Conservation (phyloP, 495 filamentous ascomycete species). For the Penicillium arizonense region DNA sequence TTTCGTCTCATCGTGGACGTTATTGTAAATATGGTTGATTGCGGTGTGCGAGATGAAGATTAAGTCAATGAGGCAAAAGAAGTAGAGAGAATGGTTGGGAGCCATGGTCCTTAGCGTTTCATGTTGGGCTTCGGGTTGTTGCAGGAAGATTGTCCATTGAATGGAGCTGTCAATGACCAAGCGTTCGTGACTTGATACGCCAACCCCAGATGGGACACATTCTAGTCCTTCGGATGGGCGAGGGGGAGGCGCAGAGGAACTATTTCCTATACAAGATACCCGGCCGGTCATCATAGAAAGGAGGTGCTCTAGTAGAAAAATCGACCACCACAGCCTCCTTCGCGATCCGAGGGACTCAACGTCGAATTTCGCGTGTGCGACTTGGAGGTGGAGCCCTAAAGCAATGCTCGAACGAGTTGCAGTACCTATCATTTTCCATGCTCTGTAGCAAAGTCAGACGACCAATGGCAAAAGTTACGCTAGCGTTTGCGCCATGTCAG, state of each 20-base stretch:
- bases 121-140: not conserved
- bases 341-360: conserved; percentile 46
- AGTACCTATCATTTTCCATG: conserved; percentile 51
- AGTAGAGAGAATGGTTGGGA: too few relatives aligned
- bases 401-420: conserved; percentile 48
- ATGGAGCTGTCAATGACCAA: too few relatives aligned
- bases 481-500: too few relatives aligned
- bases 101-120: not conserved
- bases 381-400: conserved; percentile 53
- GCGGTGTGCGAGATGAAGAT: too few relatives aligned
- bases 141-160: too few relatives aligned
- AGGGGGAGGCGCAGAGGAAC: not conserved
- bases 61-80: too few relatives aligned
- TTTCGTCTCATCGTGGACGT: not conserved
- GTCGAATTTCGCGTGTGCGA: conserved; percentile 18
- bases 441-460: conserved; percentile 46
- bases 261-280: conserved; percentile 39
- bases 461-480: too few relatives aligned
- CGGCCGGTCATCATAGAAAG: conserved; percentile 51
- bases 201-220: too few relatives aligned
- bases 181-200: too few relatives aligned
- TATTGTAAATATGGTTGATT: too few relatives aligned
- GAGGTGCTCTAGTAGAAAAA: conserved; percentile 48
- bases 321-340: conserved; percentile 51
- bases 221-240: too few relatives aligned